Conservation (phyloP, 345 rosid genomes). For the Mercurialis annua region DNA sequence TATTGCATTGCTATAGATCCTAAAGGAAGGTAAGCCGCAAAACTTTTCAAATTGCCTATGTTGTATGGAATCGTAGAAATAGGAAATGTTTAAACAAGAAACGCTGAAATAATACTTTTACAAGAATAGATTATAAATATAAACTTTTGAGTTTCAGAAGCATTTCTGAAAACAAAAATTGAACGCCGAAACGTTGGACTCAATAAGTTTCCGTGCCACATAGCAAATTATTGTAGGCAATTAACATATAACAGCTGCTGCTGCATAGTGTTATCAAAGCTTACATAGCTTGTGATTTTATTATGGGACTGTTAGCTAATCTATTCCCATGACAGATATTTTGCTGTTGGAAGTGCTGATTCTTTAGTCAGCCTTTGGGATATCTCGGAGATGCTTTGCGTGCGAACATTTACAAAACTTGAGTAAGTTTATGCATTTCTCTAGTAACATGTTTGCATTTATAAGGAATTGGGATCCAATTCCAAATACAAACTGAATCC, state of each 20-base stretch:
- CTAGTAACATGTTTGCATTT: no score
- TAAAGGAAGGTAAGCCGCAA: conserved; percentile 61
- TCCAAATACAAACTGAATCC: no score
- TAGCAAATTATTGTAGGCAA: conserved; percentile 1
- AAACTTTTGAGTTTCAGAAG: no score
- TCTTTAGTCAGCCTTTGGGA: conserved; percentile 98
- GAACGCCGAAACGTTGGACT: no score
- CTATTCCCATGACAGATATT: conserved; percentile 48
- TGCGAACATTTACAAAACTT: conserved; percentile 79
- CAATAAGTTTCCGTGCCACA: no score
- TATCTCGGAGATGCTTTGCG: conserved; percentile 90
- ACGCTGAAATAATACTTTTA: no score
- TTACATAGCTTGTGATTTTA: not conserved
- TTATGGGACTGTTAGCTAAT: not conserved
- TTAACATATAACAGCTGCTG: not conserved
- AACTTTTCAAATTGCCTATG: conserved; percentile 14
- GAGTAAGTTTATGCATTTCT: conserved; percentile 51
- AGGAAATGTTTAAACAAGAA: no score
- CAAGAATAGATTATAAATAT: no score
- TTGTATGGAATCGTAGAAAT: no score
- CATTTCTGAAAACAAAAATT: no score
- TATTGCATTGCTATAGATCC: conserved; percentile 98
- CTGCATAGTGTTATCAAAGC: not conserved
- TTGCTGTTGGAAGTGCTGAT: conserved; percentile 99
- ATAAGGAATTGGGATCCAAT: no score